Evolutionary conservation across 2,329 filamentous ascomycete genomes (phyloP), one percentile per base, ranked within the genome.

Genomic region (Alternaria atra): DNA sequence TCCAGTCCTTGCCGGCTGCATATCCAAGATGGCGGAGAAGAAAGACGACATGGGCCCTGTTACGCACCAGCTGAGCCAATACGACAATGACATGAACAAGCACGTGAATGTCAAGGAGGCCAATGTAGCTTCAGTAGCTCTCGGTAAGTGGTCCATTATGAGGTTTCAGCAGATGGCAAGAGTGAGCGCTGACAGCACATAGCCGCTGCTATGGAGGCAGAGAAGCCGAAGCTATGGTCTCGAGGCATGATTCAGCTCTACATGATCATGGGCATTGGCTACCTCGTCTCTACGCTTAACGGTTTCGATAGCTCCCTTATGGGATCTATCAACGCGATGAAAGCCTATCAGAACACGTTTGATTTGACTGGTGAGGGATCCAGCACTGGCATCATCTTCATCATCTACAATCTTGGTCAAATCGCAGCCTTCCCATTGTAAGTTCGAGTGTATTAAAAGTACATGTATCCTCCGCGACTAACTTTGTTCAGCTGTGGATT

Each of bases 251-350:
- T 77, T 2, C 63, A 76, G 58, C 66, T 77, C 13, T 77, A 75
- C 61, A 59, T 62, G 29, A 74, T 77, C 61, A 76, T 77, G 73
- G 72, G 67, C 51, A 64, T 77, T 29, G 73, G 73, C 1, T 77
- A 77, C 50, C 71, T 77, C 9, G 73, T 77, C 25, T 76, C 73
- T 10, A 77, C 74, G 6, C 68, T 77, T 59, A 77, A 77, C 62
- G 74, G 73, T 6, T 77, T 75, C 59, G 78, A 80, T 50, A 74
- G 70, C 5, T 77, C 73, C 7, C 68, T 80, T 30, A 80, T 80
- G 78, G 80, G 80, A n/a, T 79, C 82, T 5, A 85, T 87, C 61
- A 86, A 86, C 60, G 83, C 83, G 47, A 86, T 86, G 80, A 51
- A 77, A 0, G 73, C 80, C 1, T 87, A 86, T 66, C 84, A 85